phyloP scores from a whole-genome alignment of 1,139 yeast species.

The Taphrina pruni region DNA sequence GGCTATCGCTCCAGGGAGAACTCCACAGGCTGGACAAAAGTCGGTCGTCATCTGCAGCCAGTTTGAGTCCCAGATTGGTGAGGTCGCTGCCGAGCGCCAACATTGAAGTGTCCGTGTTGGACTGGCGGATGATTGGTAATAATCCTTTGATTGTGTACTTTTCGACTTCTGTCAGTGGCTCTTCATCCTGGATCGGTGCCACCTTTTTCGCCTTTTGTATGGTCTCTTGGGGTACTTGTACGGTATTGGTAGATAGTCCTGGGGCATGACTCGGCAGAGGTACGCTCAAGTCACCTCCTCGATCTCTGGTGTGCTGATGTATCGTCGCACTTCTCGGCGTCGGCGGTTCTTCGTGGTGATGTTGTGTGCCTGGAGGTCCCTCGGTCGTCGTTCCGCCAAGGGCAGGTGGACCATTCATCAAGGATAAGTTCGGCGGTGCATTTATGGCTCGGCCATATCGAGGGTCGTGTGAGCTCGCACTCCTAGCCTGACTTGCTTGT shows the following conservation, averaged over 20 bases:
- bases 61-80: slow-evolving; percentile 72
- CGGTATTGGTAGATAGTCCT: slow-evolving; percentile 22
- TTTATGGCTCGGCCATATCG: slow-evolving; percentile 22
- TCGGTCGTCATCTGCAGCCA: slow-evolving; percentile 52
- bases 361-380: slow-evolving; percentile 31
- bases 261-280: slow-evolving; percentile 39
- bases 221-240: slow-evolving; percentile 10
- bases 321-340: slow-evolving; percentile 19
- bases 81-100: slow-evolving; percentile 87
- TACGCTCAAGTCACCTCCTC: slow-evolving; percentile 24
- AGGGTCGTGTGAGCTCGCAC: slow-evolving; percentile 8
- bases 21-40: slow-evolving; percentile 44
- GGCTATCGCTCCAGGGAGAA: slow-evolving; percentile 23
- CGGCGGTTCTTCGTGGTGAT: slow-evolving; percentile 31
- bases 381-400: slow-evolving; percentile 31
- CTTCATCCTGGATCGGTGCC: slow-evolving; percentile 22
- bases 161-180: slow-evolving; percentile 36
- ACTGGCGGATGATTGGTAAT: slow-evolving; percentile 69
- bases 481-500: neutral
- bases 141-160: slow-evolving; percentile 76
- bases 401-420: slow-evolving; percentile 39
- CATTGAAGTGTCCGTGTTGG: slow-evolving; percentile 66
- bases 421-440: slow-evolving; percentile 37
- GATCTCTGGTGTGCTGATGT: slow-evolving; percentile 26
- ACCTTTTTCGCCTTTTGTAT: slow-evolving; percentile 17